These are phyloP conservation scores for Rhodosporidiobolus sp. DNA, from an alignment of 768 basidiomycete genomes.

Conservation along the genomic window DNA sequence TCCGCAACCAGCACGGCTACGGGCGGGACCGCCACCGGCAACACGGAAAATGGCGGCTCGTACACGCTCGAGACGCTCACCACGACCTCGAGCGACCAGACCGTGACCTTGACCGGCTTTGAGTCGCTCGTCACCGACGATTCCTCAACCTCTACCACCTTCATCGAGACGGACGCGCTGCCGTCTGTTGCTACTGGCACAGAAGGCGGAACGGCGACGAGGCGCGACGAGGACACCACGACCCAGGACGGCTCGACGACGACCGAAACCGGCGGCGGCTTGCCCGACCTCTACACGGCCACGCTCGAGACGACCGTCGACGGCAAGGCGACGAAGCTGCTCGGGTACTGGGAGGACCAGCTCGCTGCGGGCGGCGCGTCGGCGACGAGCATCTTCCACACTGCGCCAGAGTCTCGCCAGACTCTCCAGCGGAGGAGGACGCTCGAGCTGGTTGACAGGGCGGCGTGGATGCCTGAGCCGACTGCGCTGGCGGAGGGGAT, in stretches of 20 bases:
- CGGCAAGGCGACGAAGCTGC: not conserved
- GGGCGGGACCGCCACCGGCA: not conserved
- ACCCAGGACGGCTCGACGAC: not conserved
- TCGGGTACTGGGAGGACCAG: not conserved
- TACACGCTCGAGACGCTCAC: not conserved
- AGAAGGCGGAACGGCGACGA: not conserved
- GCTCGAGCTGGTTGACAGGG: not conserved
- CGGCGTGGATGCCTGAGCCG: not conserved
- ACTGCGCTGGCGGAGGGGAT: not conserved
- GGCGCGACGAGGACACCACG: no score
- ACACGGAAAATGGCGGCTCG: not conserved
- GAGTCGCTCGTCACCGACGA: not conserved
- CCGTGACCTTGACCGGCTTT: not conserved
- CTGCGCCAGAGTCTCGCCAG: not conserved
- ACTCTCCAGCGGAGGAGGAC: not conserved
- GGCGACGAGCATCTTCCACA: not conserved
- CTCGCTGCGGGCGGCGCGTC: not conserved
- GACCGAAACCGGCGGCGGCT: not conserved
- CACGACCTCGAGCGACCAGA: not conserved
- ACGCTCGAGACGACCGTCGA: not conserved
- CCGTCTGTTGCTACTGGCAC: not conserved
- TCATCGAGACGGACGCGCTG: not conserved
- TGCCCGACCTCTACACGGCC: not conserved
- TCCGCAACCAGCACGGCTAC: not conserved
- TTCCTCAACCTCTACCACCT: not conserved